phyloP scores from a whole-genome alignment of 495 filamentous ascomycete genomes.

The Sabuloglossum arenarium region DNA sequence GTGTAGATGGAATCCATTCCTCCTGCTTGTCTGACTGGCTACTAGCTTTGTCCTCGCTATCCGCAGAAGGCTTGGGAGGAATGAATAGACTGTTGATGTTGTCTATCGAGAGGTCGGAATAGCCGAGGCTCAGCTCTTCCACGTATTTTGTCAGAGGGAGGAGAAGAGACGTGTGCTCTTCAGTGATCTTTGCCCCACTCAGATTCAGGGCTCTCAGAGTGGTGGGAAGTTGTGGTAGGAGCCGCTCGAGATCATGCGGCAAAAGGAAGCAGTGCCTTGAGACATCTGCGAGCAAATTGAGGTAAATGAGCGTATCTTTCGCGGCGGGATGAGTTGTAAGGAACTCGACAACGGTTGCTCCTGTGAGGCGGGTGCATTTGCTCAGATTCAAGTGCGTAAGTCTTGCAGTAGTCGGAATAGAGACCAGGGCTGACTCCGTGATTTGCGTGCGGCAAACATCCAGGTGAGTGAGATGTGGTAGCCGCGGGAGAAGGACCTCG shows the following conservation, averaged over 20 bases:
- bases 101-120: slow-evolving; percentile 37
- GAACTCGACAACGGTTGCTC: slow-evolving; percentile 46
- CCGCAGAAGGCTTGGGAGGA: not conserved
- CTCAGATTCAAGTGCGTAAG: slow-evolving; percentile 68
- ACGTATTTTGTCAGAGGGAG: slow-evolving; percentile 56
- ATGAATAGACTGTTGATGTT: slow-evolving; percentile 41
- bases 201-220: slow-evolving; percentile 61
- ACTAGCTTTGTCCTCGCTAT: slow-evolving; percentile 13
- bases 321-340: slow-evolving; percentile 52
- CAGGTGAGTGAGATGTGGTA: slow-evolving; percentile 53
- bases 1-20: slow-evolving; percentile 37
- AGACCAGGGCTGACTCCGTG: slow-evolving; percentile 49
- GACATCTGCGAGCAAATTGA: slow-evolving; percentile 57
- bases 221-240: slow-evolving; percentile 46
- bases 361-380: slow-evolving; percentile 50
- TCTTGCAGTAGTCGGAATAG: slow-evolving; percentile 47
- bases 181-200: slow-evolving; percentile 49
- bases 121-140: slow-evolving; percentile 57
- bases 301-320: slow-evolving; percentile 38
- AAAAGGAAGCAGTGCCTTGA: slow-evolving; percentile 53
- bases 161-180: slow-evolving; percentile 42
- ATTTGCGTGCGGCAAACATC: slow-evolving; percentile 66
- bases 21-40: not conserved
- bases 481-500: slow-evolving; percentile 45
- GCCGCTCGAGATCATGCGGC: slow-evolving; percentile 36